Conservation (phyloP, 2,329 filamentous ascomycete genomes). For the Beauveria rudraprayagi region DNA sequence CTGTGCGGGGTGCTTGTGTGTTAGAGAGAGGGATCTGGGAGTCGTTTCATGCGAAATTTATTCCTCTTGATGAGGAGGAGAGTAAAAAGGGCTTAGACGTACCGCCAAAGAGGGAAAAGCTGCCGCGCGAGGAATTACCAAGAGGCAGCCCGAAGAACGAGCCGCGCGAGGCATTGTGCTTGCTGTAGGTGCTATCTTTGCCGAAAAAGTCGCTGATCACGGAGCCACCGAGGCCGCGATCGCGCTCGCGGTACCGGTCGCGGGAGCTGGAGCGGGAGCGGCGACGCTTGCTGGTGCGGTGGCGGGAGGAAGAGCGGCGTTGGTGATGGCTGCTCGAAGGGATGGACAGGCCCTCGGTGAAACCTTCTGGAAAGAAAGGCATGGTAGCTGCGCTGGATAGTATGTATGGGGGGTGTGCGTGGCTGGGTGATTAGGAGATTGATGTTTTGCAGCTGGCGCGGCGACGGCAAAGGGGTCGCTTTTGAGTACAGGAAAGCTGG, state of each 20-base stretch:
- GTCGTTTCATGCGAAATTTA: too few species aligned
- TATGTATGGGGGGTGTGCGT: neutral
- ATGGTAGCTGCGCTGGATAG: neutral
- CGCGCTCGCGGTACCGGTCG: conserved; percentile 18
- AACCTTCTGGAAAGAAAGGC: conserved; percentile 26
- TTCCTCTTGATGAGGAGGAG: neutral
- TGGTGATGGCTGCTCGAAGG: conserved; percentile 21
- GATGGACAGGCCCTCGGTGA: conserved; percentile 25
- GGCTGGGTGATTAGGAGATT: too few species aligned
- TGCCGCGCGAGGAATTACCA: conserved; percentile 35
- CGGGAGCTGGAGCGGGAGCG: conserved; percentile 31
- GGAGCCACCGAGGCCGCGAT: conserved; percentile 13
- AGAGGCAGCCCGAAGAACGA: conserved; percentile 38
- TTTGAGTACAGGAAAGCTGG: too few species aligned
- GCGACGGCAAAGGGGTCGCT: too few species aligned
- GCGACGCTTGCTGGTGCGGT: conserved; percentile 30
- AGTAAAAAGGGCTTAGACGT: conserved; percentile 15
- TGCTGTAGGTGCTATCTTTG: conserved; percentile 26
- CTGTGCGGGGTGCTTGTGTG: neutral
- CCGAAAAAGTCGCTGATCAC: conserved; percentile 32
- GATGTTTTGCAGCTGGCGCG: too few species aligned
- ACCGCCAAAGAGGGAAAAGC: conserved; percentile 35
- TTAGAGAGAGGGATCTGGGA: neutral
- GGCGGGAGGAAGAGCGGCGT: conserved; percentile 17
- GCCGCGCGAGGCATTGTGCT: conserved; percentile 33